Evolutionary conservation across 768 basidiomycete species (phyloP).

Genomic region (Xerocomus spinulosus): DNA sequence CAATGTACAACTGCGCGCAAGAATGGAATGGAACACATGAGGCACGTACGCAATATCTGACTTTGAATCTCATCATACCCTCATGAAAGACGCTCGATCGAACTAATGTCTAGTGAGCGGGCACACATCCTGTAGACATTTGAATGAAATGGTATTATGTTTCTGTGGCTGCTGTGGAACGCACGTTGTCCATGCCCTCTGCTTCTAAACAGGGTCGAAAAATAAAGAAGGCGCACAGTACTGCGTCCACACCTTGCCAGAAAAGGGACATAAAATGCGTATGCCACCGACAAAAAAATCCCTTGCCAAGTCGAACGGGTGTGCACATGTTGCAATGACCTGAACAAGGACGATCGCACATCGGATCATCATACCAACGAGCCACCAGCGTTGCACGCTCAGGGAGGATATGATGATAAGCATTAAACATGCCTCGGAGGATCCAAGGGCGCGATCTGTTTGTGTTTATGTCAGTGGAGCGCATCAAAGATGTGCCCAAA

Average conservation of each 20-base stretch:
- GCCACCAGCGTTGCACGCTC: no score
- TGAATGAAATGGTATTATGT: not conserved
- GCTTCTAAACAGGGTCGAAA: not conserved
- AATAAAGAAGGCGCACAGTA: not conserved
- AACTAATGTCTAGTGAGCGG: not conserved
- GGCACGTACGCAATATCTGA: constrained; percentile 4
- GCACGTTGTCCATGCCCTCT: not conserved
- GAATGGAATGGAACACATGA: constrained; percentile 6
- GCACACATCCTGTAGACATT: no score
- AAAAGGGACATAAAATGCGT: not conserved
- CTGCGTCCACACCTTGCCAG: not conserved
- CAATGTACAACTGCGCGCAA: not conserved
- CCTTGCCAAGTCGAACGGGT: not conserved
- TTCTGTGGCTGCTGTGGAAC: not conserved
- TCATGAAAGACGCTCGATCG: not conserved
- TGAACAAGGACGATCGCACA: not conserved
- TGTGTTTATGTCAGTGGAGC: not conserved
- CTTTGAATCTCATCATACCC: constrained; percentile 4
- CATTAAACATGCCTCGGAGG: not conserved
- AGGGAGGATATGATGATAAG: not conserved
- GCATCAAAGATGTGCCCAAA: not conserved
- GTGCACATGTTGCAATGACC: no score
- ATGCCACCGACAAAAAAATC: not conserved
- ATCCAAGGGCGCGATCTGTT: not conserved
- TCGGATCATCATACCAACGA: not conserved